Percentiles rank a stretch among this genome's conserved stretches.
These are phyloP conservation scores for Coemansia sp. DNA, from an alignment of 192 early-diverging fungal genomes.

Conservation along the genomic window DNA sequence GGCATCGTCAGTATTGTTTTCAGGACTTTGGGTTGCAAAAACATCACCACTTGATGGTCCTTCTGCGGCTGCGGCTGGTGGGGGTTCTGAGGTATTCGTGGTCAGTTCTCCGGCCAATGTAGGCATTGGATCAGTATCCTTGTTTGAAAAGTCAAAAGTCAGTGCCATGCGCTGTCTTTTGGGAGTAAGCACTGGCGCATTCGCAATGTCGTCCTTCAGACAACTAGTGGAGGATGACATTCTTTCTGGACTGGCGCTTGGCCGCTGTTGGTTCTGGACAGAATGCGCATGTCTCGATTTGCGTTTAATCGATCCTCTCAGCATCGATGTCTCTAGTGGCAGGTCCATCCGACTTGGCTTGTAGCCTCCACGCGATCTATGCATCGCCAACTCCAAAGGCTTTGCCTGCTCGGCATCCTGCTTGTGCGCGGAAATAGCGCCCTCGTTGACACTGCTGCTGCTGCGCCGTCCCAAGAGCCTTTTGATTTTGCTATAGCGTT, in stretches of 20 bases:
- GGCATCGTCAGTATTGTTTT: too few species aligned
- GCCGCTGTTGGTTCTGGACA: neutral
- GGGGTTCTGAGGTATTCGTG: neutral
- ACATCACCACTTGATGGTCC: neutral
- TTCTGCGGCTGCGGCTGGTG: neutral
- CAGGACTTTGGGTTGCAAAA: too few species aligned
- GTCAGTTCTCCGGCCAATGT: neutral
- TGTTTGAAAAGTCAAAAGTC: neutral
- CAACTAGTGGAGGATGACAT: neutral
- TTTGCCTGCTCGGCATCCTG: neutral
- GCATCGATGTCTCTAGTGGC: slow-evolving; percentile 32
- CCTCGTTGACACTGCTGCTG: neutral
- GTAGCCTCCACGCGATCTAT: neutral
- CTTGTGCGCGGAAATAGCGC: neutral
- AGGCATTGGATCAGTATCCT: too few species aligned
- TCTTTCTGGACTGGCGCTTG: neutral
- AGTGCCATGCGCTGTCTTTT: slow-evolving; percentile 26
- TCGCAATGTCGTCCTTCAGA: neutral
- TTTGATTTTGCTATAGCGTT: slow-evolving; percentile 45
- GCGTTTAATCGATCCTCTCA: slow-evolving; percentile 32
- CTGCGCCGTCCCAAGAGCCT: neutral
- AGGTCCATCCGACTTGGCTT: slow-evolving; percentile 1
- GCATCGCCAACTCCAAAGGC: neutral
- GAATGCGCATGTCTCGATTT: slow-evolving; percentile 8
- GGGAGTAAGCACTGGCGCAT: slow-evolving; percentile 9